Conservation (phyloP, 139 green algal genomes). For the Dunaliella sp. region DNA sequence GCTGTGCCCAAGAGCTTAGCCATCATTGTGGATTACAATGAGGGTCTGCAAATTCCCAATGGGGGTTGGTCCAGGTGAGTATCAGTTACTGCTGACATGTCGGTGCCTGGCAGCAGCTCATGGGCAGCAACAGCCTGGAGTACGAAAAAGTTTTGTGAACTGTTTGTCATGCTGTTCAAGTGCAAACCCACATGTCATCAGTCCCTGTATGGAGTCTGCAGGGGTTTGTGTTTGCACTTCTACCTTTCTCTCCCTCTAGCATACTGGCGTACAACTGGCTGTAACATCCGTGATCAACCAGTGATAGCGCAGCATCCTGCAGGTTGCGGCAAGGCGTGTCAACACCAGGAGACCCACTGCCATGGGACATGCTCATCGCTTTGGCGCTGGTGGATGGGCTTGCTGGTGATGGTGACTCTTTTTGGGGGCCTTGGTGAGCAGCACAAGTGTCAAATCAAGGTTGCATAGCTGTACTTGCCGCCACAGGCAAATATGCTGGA, state of each 20-base stretch:
- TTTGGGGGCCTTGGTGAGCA: slow-evolving; percentile 17
- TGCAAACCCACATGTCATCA: too few species aligned
- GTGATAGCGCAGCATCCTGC: too few species aligned
- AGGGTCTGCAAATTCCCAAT: slow-evolving; percentile 33
- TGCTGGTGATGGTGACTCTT: slow-evolving; percentile 22
- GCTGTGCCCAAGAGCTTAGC: slow-evolving; percentile 35
- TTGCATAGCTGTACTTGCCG: background rate
- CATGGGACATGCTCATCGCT: slow-evolving; percentile 65
- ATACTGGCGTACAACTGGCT: too few species aligned
- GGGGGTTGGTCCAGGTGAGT: slow-evolving; percentile 24
- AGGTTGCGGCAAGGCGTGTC: slow-evolving; percentile 27
- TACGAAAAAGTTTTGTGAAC: too few species aligned
- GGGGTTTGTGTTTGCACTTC: too few species aligned
- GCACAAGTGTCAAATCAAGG: background rate
- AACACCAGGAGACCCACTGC: slow-evolving; percentile 27
- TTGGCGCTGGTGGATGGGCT: slow-evolving; percentile 61
- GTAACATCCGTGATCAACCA: too few species aligned
- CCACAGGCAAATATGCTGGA: background rate
- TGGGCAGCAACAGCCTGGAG: too few species aligned
- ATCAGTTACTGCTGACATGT: background rate
- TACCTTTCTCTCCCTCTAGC: too few species aligned
- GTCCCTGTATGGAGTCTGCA: too few species aligned
- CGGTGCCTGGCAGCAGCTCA: too few species aligned
- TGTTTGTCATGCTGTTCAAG: too few species aligned
- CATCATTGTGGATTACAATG: slow-evolving; percentile 50